Base-by-base conservation (phyloP, 2,329 filamentous ascomycete species). In the Exophiala spinifera region DNA sequence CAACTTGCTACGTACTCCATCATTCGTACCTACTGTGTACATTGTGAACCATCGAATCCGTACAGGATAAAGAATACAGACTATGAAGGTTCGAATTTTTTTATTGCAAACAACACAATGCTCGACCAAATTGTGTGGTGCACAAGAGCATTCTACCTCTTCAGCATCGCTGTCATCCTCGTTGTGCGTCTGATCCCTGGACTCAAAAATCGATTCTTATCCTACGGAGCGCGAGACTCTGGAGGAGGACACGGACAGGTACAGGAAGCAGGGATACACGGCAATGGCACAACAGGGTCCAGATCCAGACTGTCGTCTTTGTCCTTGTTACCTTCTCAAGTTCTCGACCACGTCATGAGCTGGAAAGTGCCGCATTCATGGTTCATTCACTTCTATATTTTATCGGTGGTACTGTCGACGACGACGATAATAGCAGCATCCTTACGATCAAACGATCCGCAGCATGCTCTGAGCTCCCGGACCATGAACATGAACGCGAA, bases 371-470 rank as follows among this genome's bases (percentile, higher is more conserved):
- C 92, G 19, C 94, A 97, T 72, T 81, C 81, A 58, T 97, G 89
- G 85, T 97, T 97, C 70, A 80, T 79, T 40, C 88, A 94, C 64
- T 97, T 96, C 73, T 97, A 99, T 69, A 67, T 88, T 49, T 69
- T 84, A 33, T 92, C 89, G 3, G 73, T 91, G 3, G 67, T 75
- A 1, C 84, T 82, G 55, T 91, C 89, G 0, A 65, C 83, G 3
- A 87, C 91, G 0, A 54, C 21, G 39, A 21, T n/a, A n/a, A n/a
- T n/a, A n/a, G n/a, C n/a, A n/a, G n/a, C n/a, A n/a, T n/a, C 48
- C 11, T 53, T 57, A 1, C 65, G 81, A 20, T 74, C 77, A 11
- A 86, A n/a, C n/a, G n/a, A n/a, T n/a, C n/a, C n/a, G n/a, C n/a
- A n/a, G n/a, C n/a, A n/a, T n/a, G n/a, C n/a, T n/a, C n/a, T n/a